Evolutionary conservation across 2,329 filamentous ascomycete genomes (phyloP).

Genomic region (Didymella pinodella): DNA sequence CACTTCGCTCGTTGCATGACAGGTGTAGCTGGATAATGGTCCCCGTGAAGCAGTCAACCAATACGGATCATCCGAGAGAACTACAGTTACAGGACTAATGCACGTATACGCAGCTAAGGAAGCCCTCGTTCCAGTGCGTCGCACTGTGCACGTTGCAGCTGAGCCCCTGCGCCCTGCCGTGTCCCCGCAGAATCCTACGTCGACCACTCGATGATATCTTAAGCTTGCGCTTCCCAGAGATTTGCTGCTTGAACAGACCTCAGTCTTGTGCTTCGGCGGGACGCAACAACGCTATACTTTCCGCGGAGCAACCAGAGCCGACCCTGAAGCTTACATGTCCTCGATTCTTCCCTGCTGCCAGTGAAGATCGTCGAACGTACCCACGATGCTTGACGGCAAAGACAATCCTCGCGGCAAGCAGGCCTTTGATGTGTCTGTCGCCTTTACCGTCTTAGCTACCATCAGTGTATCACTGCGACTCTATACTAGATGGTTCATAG

Average conservation of each 20-base stretch:
- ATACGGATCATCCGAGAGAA: not conserved
- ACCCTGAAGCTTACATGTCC: constrained; percentile 1
- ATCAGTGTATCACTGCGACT: constrained; percentile 36
- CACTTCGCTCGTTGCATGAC: not conserved
- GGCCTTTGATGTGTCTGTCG: constrained; percentile 34
- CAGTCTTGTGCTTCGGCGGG: not conserved
- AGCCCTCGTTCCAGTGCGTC: constrained; percentile 14
- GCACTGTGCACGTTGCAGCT: constrained; percentile 21
- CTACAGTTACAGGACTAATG: constrained; percentile 1
- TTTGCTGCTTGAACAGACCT: constrained; percentile 5
- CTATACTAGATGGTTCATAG: constrained; percentile 43
- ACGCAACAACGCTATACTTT: not conserved
- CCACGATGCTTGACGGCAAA: constrained; percentile 18
- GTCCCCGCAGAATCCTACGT: constrained; percentile 15
- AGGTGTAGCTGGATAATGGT: not conserved
- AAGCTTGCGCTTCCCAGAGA: constrained; percentile 12
- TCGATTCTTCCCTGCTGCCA: not conserved
- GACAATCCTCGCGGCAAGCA: constrained; percentile 36
- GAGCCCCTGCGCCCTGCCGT: constrained; percentile 18
- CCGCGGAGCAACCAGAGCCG: not conserved
- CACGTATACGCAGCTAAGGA: constrained; percentile 7
- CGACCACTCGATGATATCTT: constrained; percentile 11
- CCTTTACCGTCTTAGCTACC: constrained; percentile 39
- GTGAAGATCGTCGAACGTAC: constrained; percentile 5
- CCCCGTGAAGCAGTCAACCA: not conserved